A percentile compares a stretch with the other conserved stretches of the same genome.
These are phyloP conservation scores for Epichloe baconii DNA, from an alignment of 2,329 filamentous ascomycete genomes.

Conservation along the genomic window DNA sequence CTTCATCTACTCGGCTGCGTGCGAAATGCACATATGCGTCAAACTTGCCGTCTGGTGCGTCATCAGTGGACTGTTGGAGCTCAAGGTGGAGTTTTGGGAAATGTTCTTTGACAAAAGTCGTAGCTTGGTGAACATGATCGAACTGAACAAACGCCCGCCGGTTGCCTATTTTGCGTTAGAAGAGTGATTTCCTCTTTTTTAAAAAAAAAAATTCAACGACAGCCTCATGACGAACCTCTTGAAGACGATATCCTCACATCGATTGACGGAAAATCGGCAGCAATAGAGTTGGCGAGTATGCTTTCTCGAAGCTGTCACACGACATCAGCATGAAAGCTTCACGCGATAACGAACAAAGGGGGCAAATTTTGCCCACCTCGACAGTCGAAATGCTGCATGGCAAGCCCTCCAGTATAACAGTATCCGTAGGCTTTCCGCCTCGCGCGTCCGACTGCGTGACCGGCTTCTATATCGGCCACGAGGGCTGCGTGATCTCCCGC, in stretches of 20 bases:
- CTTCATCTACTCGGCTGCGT: conserved; percentile 21
- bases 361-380: conserved; percentile 26
- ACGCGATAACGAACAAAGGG: neutral
- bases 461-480: conserved; percentile 17
- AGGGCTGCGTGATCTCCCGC: conserved; percentile 15
- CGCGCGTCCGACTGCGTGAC: conserved; percentile 22
- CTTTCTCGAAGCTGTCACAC: conserved; percentile 22
- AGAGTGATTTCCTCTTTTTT: neutral
- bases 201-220: neutral
- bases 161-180: conserved; percentile 17
- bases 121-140: conserved; percentile 24
- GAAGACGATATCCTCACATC: conserved; percentile 26
- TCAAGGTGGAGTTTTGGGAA: conserved; percentile 26
- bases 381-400: conserved; percentile 34
- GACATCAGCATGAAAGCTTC: neutral
- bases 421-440: conserved; percentile 32
- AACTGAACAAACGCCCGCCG: conserved; percentile 31
- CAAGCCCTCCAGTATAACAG: conserved; percentile 42
- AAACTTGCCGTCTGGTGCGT: conserved; percentile 24
- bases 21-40: conserved; percentile 29
- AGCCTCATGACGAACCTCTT: conserved; percentile 14
- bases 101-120: conserved; percentile 29
- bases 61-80: conserved; percentile 24
- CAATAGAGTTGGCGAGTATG: conserved; percentile 20
- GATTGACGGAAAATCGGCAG: conserved; percentile 23